Evolutionary conservation across 2,329 filamentous ascomycete species (phyloP).

Genomic region (Thielaviopsis ethacetica): DNA sequence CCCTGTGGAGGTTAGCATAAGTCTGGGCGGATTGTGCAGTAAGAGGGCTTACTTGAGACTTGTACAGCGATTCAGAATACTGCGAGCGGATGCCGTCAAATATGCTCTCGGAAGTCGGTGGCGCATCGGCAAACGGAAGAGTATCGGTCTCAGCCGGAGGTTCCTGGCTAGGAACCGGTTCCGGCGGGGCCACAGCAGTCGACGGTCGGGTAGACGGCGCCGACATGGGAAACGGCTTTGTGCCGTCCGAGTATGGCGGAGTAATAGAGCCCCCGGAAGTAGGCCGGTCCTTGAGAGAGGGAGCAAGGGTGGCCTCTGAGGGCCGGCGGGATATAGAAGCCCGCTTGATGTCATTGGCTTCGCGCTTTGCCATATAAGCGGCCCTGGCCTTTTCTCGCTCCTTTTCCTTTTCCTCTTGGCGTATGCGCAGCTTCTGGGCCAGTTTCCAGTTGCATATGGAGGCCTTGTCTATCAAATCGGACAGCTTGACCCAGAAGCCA

Average conservation of each 20-base stretch:
- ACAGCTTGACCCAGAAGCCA: conserved; percentile 47
- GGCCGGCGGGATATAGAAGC: conserved; percentile 1
- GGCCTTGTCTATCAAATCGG: conserved; percentile 32
- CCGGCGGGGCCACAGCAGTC: background rate
- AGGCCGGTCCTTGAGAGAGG: background rate
- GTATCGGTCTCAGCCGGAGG: background rate
- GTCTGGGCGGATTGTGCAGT: background rate
- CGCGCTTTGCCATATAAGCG: background rate
- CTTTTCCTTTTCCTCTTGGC: conserved; percentile 13
- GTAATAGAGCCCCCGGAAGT: background rate
- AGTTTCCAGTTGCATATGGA: conserved; percentile 25
- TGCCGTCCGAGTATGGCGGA: background rate
- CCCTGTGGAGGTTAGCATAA: conserved; percentile 30
- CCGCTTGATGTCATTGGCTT: conserved; percentile 1
- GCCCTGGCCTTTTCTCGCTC: conserved; percentile 5
- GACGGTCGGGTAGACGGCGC: background rate
- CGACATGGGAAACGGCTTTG: background rate
- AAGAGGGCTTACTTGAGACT: conserved; percentile 36
- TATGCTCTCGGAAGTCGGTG: conserved; percentile 30
- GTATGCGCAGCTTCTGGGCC: conserved; percentile 19
- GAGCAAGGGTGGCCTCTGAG: background rate
- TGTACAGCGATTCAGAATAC: conserved; percentile 44
- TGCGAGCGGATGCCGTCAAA: conserved; percentile 41
- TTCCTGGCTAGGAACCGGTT: background rate
- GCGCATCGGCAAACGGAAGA: conserved; percentile 4